Conservation (phyloP, 2,329 filamentous ascomycete species). For the Aspergillus proliferans region DNA sequence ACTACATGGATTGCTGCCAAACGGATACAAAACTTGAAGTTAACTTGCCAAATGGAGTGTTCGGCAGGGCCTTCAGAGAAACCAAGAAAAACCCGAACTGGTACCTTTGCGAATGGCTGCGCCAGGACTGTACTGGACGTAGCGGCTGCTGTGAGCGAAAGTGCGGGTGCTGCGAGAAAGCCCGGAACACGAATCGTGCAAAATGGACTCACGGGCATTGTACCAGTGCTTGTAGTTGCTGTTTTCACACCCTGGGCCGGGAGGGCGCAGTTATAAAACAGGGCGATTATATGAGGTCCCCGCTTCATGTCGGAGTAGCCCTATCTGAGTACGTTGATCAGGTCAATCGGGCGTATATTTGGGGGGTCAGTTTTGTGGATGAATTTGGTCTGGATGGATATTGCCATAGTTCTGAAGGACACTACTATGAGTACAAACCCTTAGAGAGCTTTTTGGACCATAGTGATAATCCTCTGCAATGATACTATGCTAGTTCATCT, state of each 20-base stretch:
- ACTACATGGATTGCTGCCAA: neutral
- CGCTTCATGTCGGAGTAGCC: neutral
- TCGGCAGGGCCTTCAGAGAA: neutral
- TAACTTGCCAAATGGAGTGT: neutral
- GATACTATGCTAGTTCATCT: too few species aligned
- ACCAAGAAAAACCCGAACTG: neutral
- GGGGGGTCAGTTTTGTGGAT: neutral
- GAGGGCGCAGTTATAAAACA: neutral
- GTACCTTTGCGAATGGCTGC: neutral
- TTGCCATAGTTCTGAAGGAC: too few species aligned
- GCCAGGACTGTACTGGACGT: constrained; percentile 3
- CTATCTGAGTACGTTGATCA: neutral
- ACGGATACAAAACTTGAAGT: neutral
- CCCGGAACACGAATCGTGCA: neutral
- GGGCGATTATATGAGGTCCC: neutral
- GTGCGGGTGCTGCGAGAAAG: constrained; percentile 4
- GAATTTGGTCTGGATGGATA: neutral
- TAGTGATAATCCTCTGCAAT: too few species aligned
- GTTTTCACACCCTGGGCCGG: neutral
- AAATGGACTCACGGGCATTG: neutral
- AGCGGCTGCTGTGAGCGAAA: constrained; percentile 8
- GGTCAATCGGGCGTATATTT: neutral
- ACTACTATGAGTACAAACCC: too few species aligned
- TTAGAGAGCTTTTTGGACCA: too few species aligned
- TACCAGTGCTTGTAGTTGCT: neutral